Evolutionary conservation across 1,284 basidiomycete species (phyloP).

Genomic region (Papiliotrema laurentii): DNA sequence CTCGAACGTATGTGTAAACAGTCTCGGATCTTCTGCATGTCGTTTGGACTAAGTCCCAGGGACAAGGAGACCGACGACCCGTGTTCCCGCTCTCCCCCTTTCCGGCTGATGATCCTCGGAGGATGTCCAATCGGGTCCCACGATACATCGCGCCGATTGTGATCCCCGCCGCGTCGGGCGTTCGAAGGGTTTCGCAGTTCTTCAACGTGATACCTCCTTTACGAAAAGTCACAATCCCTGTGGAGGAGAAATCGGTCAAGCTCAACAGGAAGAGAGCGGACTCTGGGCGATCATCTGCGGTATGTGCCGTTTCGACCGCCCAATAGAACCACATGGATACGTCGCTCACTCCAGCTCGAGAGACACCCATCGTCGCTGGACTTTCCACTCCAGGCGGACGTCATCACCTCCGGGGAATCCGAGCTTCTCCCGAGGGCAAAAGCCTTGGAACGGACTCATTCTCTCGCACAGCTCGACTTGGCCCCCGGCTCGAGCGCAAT

Average conservation of each 20-base stretch:
- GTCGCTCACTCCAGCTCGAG: background rate
- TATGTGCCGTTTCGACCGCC: background rate
- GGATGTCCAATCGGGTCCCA: constrained; percentile 1
- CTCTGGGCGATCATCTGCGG: background rate
- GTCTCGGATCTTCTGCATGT: too few species aligned
- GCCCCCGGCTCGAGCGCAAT: background rate
- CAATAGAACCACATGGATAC: background rate
- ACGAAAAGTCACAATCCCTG: background rate
- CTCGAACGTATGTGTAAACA: background rate
- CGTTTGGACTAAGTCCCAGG: too few species aligned
- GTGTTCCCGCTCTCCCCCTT: constrained; percentile 3
- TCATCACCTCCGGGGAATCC: constrained; percentile 1
- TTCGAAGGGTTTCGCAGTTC: constrained; percentile 3
- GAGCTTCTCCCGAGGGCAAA: background rate
- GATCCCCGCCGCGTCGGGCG: constrained; percentile 2
- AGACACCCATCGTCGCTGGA: constrained; percentile 4
- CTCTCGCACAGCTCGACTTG: background rate
- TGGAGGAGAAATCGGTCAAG: background rate
- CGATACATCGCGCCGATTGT: background rate
- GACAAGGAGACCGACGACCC: constrained; percentile 1
- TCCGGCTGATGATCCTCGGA: constrained; percentile 3
- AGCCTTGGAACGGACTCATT: constrained; percentile 2
- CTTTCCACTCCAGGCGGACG: constrained; percentile 1
- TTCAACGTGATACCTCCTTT: constrained; percentile 5
- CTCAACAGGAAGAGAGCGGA: background rate